These are phyloP conservation scores for Xylaria arbuscula DNA, from an alignment of 2,329 filamentous ascomycete genomes.

Conservation along the genomic window DNA sequence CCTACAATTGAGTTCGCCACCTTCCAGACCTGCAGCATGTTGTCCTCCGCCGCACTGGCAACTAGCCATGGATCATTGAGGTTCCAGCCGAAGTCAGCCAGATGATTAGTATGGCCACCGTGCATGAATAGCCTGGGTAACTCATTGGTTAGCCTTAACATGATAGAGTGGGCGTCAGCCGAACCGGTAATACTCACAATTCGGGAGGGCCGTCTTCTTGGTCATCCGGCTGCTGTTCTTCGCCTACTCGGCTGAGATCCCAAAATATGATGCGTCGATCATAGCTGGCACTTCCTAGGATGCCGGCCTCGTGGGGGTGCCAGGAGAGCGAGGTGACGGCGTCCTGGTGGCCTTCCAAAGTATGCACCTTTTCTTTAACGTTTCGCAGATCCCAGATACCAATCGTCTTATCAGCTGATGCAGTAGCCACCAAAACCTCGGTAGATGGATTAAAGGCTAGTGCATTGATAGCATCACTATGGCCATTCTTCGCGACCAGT, in stretches of 20 bases:
- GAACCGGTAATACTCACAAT: slow-evolving; percentile 69
- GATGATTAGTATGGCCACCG: slow-evolving; percentile 95
- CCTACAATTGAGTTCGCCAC: slow-evolving; percentile 84
- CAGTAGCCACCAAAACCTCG: slow-evolving; percentile 91
- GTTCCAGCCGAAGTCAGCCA: slow-evolving; percentile 99
- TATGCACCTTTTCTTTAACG: slow-evolving; percentile 88
- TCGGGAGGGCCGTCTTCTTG: slow-evolving; percentile 95
- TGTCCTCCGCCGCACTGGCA: slow-evolving; percentile 95
- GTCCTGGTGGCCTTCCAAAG: slow-evolving; percentile 87
- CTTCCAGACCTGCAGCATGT: slow-evolving; percentile 95
- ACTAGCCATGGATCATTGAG: slow-evolving; percentile 96
- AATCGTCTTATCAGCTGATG: slow-evolving; percentile 94
- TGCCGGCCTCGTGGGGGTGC: slow-evolving; percentile 90
- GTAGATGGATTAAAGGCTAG: slow-evolving; percentile 91
- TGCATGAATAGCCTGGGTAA: slow-evolving; percentile 91
- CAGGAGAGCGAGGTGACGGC: slow-evolving; percentile 92
- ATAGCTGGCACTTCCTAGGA: slow-evolving; percentile 91
- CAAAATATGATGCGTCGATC: slow-evolving; percentile 95
- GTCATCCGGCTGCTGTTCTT: slow-evolving; percentile 95
- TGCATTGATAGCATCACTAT: slow-evolving; percentile 94
- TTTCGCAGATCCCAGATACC: slow-evolving; percentile 96
- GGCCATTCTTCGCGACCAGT: slow-evolving; percentile 76
- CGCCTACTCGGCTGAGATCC: slow-evolving; percentile 91
- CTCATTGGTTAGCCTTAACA: slow-evolving; percentile 30
- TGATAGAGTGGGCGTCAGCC: neutral